Base-by-base conservation (phyloP, 176 grass and related monocot species). In the Zea luxurians region DNA sequence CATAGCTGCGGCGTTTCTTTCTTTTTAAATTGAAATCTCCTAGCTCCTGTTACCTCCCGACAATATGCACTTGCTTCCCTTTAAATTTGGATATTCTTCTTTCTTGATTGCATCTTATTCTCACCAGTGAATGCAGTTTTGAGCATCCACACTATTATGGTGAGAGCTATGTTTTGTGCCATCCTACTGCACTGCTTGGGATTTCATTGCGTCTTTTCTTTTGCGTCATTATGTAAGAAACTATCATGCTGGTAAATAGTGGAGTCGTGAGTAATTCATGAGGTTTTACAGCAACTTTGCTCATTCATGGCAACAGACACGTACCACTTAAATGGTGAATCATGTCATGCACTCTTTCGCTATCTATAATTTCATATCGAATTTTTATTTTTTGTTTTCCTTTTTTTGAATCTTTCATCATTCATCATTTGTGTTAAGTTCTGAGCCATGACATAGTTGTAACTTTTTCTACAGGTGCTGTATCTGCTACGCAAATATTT, bases 401-500 rank as follows among this genome's bases (percentile, higher is more conserved):
- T 6, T 61, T 36, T 61, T 61, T 10, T 35, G 59, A 58, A 7
- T 58, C n/a, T 1, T 58, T 58, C 43, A 66, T 65, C 48, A 49
- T 78, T 83, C 61, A 49, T 74, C 37, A 21, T 69, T 41, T 65
- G 52, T 8, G 20, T 70, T 88, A 21, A 45, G 3, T 52, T 78
- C 43, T 47, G 17, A 57, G 68, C 43, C 38, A 70, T 88, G 37
- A 68, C n/a, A 49, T 20, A 79, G 37, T 67, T 67, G 37, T 13
- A 79, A 49, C 15, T 58, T 53, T 76, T 27, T 59, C 75, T 59
- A 81, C 65, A 97, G 95, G 95, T 98, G 38, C 67, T 93, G 68
- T 91, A 89, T 87, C 64, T 98, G 71, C 95, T 98, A 42, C 89
- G 90, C 57, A 98, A 90, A 86, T 98, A 94, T 88, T 81, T 98